Evolutionary conservation across 257 asterid genomes (phyloP), one percentile per base, ranked within the genome.

Genomic region (Solanum appendiculatum): DNA sequence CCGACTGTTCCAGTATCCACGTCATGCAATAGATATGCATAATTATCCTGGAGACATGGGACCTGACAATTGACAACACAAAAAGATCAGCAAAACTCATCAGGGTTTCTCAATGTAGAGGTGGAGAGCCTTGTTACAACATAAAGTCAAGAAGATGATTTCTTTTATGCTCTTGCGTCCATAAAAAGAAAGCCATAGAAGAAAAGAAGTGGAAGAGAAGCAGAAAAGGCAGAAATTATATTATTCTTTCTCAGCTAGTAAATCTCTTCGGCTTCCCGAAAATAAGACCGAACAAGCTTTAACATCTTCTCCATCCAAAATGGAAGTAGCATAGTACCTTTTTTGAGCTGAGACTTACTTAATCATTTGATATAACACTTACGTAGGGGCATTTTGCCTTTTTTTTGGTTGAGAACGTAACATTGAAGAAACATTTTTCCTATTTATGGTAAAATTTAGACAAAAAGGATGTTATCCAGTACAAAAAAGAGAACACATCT

Each of bases 1-100:
- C 99, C 99, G 90, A 94, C 98, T 73, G 98, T 94, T 58, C 99
- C 99, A 87, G 99, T 97, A 89, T 94, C 95, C 89, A 93, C 90
- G 89, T 97, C 99, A 83, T 92, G 95, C 86, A 97, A 88, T 82
- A 97, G 90, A 91, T 97, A 97, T 25, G 99, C 99, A 91, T 97
- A 97, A 87, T 97, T 97, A 89, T 95, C 99, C 89, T 87, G 91
- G 78, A 97, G 98, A 85, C 99, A 97, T 25, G 99, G 99, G 56
- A 97, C 94, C 99, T 97, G 82, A 73, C 73, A 72, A 85, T 88
- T 68, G 85, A 48, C 69, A 80, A 40, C 18, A 23, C 23, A 87
- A 69, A 58, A 74, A 39, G 60, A 85, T 72, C 27, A 46, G 42
- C 68, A 73, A 25, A 48, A 44, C 42, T 18, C 31, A 16, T 46